These are phyloP conservation scores for Lecanoromycetidae sp. DNA, from an alignment of 2,329 filamentous ascomycete species.

Conservation along the genomic window DNA sequence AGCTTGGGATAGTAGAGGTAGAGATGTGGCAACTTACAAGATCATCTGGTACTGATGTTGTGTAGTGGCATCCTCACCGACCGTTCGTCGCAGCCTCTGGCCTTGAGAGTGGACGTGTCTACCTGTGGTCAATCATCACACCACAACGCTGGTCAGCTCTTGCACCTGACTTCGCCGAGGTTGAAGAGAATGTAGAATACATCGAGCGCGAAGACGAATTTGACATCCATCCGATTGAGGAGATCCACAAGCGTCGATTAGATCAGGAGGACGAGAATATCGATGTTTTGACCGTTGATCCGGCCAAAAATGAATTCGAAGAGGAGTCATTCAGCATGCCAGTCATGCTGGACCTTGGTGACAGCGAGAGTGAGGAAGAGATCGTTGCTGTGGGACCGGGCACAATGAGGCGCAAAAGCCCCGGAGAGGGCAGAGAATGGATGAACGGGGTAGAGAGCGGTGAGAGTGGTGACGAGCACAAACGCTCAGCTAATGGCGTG, in stretches of 20 bases:
- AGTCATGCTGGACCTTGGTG: constrained; percentile 80
- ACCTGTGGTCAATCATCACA: constrained; percentile 90
- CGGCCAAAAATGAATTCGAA: constrained; percentile 47
- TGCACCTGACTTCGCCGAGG: constrained; percentile 91
- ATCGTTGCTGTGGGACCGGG: constrained; percentile 56
- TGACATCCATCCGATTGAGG: constrained; percentile 89
- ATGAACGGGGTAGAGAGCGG: constrained; percentile 42
- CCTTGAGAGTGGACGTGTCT: constrained; percentile 82
- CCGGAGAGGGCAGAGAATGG: constrained; percentile 58
- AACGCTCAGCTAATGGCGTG: constrained; percentile 1
- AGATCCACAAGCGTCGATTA: constrained; percentile 79
- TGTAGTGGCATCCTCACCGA: constrained; percentile 71
- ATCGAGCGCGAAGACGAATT: constrained; percentile 94
- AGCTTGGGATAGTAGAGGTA: constrained; percentile 78
- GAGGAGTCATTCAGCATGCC: constrained; percentile 71
- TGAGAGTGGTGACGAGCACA: constrained; percentile 12
- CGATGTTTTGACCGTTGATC: constrained; percentile 71
- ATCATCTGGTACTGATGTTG: neutral
- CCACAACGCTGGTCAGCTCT: constrained; percentile 96
- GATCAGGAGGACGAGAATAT: constrained; percentile 90
- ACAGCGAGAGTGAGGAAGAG: constrained; percentile 93
- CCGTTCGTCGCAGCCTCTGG: constrained; percentile 84
- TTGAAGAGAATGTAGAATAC: constrained; percentile 97
- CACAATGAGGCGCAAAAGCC: constrained; percentile 77
- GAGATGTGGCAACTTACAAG: neutral